Evolutionary conservation across 225 moss, liverwort and hornwort species (phyloP), one percentile per base, ranked within the genome.

Genomic region (Physcomitrium patens): DNA sequence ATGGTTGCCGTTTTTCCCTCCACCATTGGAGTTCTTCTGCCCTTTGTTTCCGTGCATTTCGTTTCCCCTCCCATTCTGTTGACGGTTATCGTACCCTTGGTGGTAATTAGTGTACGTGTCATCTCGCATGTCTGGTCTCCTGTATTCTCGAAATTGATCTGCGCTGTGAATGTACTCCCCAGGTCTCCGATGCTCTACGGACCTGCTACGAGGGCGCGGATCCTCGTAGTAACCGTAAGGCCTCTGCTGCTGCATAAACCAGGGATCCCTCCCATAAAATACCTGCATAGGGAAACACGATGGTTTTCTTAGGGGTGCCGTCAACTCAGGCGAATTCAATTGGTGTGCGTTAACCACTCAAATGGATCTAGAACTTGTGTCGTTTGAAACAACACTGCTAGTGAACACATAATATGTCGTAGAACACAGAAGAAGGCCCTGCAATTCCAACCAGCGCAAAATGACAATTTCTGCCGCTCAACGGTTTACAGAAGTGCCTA

Each of bases 251-350:
- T 71, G 65, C 75, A 71, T 61, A 63, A 75, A 78, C 86, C 80
- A 86, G 27, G 86, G 80, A 18, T 86, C 86, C 50, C 43, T 68
- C 31, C 83, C 86, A 9, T 86, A 80, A 65, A 83, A 86, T 10
- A 86, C 41, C 86, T 86, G 78, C 75, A 72, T 60, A 18, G 61
- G 44, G 28, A 52, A 12, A 52, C 14, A 42, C 8, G 15, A 3
- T 10, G 24, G 15, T 6, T 6, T 57, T 17, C 46, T 13, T 28
- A 46, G 0, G n/a, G 52, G 5, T 31, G 23, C 60, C 60, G 71
- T 14, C n/a, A 57, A 44, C 17, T 26, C 28, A 59, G 15, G 7
- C 17, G n/a, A 5, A 10, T 16, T 4, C 7, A 7, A 37, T 37
- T n/a, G 13, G 9, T 12, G 42, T 16, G 45, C 82, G 74, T 68